Evolutionary conservation across 441 rosid species (phyloP), one percentile per base, ranked within the genome.

Genomic region (Geranium incanum): DNA sequence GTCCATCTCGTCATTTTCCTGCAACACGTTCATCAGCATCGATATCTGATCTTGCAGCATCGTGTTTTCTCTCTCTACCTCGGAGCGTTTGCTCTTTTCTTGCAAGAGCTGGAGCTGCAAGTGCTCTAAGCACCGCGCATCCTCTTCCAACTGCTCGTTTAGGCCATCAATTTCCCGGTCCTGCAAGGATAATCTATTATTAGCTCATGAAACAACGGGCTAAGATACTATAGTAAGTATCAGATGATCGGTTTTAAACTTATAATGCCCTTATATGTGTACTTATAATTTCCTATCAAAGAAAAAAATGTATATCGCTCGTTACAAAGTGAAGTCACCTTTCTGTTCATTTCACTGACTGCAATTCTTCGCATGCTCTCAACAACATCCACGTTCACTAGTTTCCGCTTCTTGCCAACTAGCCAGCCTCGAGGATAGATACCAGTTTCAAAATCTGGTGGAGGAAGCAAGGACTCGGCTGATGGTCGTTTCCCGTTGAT

Each of bases 301-400:
- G 0, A 7, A 39, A 39, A 39, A 39, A 39, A 21, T 21, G 21
- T 21, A 21, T 39, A 39, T 39, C 0, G 3, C 43, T 39, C 6
- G 5, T 39, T 9, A 45, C 12, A 7, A 45, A 45, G 52, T 45
- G 52, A 45, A 45, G 52, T 45, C 66, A 94, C 99, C 97, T 94
- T 94, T 86, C 99, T 80, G 80, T 94, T 94, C 92, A 92, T 92
- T 81, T 91, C 99, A 71, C 88, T 97, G 66, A 94, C 88, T 2
- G 99, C 99, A 75, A 94, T 90, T 81, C 97, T 88, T 52, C 99
- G 82, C 99, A 94, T 94, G 81, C 99, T 94, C 82, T 94, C 99
- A 0, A 94, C 99, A 0, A 94, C 97, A 78, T 94, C 99, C 50
- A 94, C 95, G 77, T 92, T 92, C 28, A 92, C 99, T 36, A 94